Conservation (phyloP, 768 basidiomycete species). For the Rhodotorula taiwanensis region DNA sequence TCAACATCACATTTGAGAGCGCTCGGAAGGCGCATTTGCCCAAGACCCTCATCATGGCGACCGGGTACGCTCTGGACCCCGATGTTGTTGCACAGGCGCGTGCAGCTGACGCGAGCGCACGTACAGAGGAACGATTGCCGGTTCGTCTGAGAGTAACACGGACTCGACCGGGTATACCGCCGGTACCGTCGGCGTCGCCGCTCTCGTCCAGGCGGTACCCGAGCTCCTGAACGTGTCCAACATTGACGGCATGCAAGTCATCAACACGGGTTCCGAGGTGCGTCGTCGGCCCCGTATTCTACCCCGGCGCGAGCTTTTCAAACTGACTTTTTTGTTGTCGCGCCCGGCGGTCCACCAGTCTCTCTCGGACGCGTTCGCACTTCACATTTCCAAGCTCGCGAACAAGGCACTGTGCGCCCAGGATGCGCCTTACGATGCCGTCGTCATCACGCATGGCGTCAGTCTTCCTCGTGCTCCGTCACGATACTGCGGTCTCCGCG, state of each 20-base stretch:
- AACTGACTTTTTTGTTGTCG: background rate
- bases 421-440: conserved; percentile 38
- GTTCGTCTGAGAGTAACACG: background rate
- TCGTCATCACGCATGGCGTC: conserved; percentile 16
- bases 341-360: background rate
- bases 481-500: background rate
- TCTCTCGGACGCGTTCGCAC: conserved; percentile 8
- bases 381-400: conserved; percentile 27
- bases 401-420: conserved; percentile 39
- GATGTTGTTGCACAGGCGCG: background rate
- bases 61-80: background rate
- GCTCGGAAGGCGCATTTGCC: conserved; percentile 5
- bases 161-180: conserved; percentile 5
- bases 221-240: conserved; percentile 21
- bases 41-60: conserved; percentile 25
- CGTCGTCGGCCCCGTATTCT: no score
- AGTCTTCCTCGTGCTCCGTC: background rate
- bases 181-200: conserved; percentile 1
- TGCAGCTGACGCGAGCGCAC: background rate
- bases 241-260: conserved; percentile 34
- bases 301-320: no score
- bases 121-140: conserved; percentile 4
- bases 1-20: conserved; percentile 28
- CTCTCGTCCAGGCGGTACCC: conserved; percentile 6
- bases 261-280: conserved; percentile 30